Conservation (phyloP, 495 filamentous ascomycete species). For the Hypomontagnella monticulosa region DNA sequence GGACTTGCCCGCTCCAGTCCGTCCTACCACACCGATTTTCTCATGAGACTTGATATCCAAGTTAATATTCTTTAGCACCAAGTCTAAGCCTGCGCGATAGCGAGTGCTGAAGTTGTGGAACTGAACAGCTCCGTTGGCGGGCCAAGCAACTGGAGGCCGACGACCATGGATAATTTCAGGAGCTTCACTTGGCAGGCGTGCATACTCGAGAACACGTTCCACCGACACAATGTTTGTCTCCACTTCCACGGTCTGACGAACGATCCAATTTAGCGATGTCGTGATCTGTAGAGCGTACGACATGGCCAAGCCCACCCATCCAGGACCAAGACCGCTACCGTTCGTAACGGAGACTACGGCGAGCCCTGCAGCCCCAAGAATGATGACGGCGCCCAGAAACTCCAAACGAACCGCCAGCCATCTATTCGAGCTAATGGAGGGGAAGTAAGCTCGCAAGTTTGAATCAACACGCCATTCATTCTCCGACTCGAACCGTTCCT, state of each 20-base stretch:
- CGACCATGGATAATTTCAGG: constrained; percentile 91
- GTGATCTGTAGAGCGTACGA: constrained; percentile 98
- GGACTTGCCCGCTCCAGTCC: constrained; percentile 96
- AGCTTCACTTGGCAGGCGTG: constrained; percentile 90
- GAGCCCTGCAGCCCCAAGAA: constrained; percentile 85
- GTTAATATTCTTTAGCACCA: constrained; percentile 91
- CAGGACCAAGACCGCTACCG: constrained; percentile 72
- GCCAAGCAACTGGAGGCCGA: constrained; percentile 90
- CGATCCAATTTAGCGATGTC: constrained; percentile 99
- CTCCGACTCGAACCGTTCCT: constrained; percentile 85
- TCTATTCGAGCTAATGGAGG: constrained; percentile 93
- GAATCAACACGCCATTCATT: constrained; percentile 99
- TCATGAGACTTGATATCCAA: constrained; percentile 93
- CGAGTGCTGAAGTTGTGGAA: constrained; percentile 94
- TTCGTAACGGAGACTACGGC: constrained; percentile 81
- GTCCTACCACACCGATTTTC: constrained; percentile 97
- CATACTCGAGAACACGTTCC: constrained; percentile 97
- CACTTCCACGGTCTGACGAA: constrained; percentile 97
- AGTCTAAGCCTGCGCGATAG: constrained; percentile 86
- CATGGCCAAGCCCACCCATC: constrained; percentile 93
- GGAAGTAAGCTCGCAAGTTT: constrained; percentile 95
- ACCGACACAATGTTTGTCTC: constrained; percentile 99
- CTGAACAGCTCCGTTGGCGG: constrained; percentile 85
- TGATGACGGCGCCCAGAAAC: constrained; percentile 95
- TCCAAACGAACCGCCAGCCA: constrained; percentile 97